These are phyloP conservation scores for Artomyces pyxidatus DNA, from an alignment of 768 basidiomycete genomes.

Conservation along the genomic window DNA sequence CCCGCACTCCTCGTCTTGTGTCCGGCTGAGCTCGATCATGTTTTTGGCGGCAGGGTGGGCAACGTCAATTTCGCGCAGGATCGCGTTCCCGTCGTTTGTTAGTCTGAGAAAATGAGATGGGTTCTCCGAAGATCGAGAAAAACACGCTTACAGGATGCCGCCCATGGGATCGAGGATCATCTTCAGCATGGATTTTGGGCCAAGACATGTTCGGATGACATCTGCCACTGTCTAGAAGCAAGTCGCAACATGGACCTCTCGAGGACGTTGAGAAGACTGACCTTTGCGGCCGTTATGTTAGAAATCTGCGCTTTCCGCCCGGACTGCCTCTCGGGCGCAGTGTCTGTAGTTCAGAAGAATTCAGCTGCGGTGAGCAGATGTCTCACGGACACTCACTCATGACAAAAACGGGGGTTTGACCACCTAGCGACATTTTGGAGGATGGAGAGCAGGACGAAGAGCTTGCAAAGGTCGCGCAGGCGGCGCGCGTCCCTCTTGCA, in stretches of 20 bases:
- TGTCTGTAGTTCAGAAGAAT: conserved; percentile 43
- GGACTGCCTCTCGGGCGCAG: conserved; percentile 88
- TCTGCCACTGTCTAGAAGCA: conserved; percentile 81
- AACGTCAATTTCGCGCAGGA: conserved; percentile 96
- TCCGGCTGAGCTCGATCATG: conserved; percentile 97
- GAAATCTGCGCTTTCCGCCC: conserved; percentile 94
- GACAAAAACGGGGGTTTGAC: conserved; percentile 76
- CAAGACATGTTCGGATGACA: conserved; percentile 95
- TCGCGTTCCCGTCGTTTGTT: conserved; percentile 99
- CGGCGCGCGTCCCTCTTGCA: too few relatives aligned
- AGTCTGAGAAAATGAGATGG: conserved; percentile 39
- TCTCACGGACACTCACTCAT: conserved; percentile 47
- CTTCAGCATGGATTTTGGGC: conserved; percentile 97
- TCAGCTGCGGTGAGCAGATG: not conserved
- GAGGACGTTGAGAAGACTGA: conserved; percentile 23
- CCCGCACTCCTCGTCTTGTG: conserved; percentile 98
- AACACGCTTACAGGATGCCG: conserved; percentile 73
- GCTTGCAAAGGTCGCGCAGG: too few relatives aligned
- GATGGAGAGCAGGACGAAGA: not conserved
- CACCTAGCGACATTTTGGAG: conserved; percentile 26
- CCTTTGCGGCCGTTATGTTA: conserved; percentile 96
- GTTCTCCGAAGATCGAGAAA: not conserved
- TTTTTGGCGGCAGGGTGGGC: conserved; percentile 99
- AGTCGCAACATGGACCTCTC: conserved; percentile 1
- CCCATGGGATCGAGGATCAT: conserved; percentile 99